These are phyloP conservation scores for Ustilago crameri DNA, from an alignment of 1,284 basidiomycete species.

Conservation along the genomic window DNA sequence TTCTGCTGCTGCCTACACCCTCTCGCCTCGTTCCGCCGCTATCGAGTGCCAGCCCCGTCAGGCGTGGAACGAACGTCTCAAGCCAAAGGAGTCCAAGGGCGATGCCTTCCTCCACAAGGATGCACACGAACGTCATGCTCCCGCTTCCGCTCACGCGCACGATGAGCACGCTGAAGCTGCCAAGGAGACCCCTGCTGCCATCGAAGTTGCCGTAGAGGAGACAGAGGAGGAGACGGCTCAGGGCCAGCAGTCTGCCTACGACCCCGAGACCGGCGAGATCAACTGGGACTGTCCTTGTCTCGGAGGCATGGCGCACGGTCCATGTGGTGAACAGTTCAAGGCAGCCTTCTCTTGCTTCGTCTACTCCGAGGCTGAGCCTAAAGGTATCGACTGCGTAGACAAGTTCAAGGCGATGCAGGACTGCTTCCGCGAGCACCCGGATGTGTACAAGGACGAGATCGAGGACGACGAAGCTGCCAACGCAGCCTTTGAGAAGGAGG, in stretches of 20 bases:
- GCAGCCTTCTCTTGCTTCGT: slow-evolving; percentile 98
- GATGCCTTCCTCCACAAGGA: slow-evolving; percentile 37
- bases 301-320: slow-evolving; percentile 97
- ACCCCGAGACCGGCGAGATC: slow-evolving; percentile 84
- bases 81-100: slow-evolving; percentile 40
- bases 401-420: slow-evolving; percentile 98
- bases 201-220: slow-evolving; percentile 52
- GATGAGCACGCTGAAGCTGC: slow-evolving; percentile 28
- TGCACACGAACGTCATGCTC: slow-evolving; percentile 24
- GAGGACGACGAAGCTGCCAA: slow-evolving; percentile 59
- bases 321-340: slow-evolving; percentile 92
- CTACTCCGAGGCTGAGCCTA: slow-evolving; percentile 91
- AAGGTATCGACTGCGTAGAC: slow-evolving; percentile 97
- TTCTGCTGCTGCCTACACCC: slow-evolving; percentile 23
- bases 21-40: slow-evolving; percentile 16
- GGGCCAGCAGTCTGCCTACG: slow-evolving; percentile 72
- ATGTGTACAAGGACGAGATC: slow-evolving; percentile 84
- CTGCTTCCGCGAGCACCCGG: slow-evolving; percentile 95
- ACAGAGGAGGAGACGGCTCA: slow-evolving; percentile 25
- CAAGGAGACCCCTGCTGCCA: slow-evolving; percentile 41
- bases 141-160: slow-evolving; percentile 10
- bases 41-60: slow-evolving; percentile 34
- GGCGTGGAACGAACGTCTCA: slow-evolving; percentile 36
- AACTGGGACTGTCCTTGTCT: slow-evolving; percentile 76
- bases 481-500: slow-evolving; percentile 43